Percentiles rank a stretch among this genome's conserved stretches.
phyloP scores from a whole-genome alignment of 805 yeast species.

The Hemisphaericaspora nanyangensis region DNA sequence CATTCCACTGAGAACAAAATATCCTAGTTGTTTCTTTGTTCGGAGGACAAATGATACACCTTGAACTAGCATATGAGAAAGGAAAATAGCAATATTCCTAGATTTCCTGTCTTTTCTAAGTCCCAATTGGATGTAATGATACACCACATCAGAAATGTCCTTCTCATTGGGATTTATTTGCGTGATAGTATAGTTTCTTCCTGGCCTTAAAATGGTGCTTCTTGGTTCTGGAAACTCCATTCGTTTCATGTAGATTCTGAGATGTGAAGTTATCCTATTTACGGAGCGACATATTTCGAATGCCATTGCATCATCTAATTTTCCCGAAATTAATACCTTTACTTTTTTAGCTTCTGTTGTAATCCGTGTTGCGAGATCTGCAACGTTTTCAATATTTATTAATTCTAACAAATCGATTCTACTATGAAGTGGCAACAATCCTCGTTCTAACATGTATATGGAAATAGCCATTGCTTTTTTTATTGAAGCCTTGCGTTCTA shows the following conservation, averaged over 20 bases:
- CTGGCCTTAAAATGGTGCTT: constrained; percentile 23
- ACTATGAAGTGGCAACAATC: constrained; percentile 51
- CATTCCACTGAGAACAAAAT: constrained; percentile 55
- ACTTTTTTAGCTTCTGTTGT: constrained; percentile 25
- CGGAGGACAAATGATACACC: constrained; percentile 47
- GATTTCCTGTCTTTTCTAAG: constrained; percentile 28
- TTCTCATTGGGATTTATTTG: constrained; percentile 27
- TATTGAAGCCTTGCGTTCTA: constrained; percentile 43
- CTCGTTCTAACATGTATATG: constrained; percentile 51
- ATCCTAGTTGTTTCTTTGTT: constrained; percentile 57
- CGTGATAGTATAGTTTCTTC: constrained; percentile 21
- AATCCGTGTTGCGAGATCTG: constrained; percentile 23
- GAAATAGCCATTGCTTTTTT: constrained; percentile 48
- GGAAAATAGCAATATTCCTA: constrained; percentile 42
- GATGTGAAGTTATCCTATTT: constrained; percentile 22
- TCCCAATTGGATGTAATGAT: constrained; percentile 58
- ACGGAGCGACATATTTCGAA: constrained; percentile 17
- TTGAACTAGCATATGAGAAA: constrained; percentile 44
- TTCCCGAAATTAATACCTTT: constrained; percentile 52
- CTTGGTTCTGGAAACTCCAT: constrained; percentile 21
- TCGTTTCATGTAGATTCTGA: constrained; percentile 5
- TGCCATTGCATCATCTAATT: constrained; percentile 20
- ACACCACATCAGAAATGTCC: constrained; percentile 52
- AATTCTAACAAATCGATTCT: constrained; percentile 55
- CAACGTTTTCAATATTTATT: constrained; percentile 34